Percentiles rank a stretch among this genome's conserved stretches.
phyloP scores from a whole-genome alignment of 352 stramenopile species.

The Achlya hypogyna region DNA sequence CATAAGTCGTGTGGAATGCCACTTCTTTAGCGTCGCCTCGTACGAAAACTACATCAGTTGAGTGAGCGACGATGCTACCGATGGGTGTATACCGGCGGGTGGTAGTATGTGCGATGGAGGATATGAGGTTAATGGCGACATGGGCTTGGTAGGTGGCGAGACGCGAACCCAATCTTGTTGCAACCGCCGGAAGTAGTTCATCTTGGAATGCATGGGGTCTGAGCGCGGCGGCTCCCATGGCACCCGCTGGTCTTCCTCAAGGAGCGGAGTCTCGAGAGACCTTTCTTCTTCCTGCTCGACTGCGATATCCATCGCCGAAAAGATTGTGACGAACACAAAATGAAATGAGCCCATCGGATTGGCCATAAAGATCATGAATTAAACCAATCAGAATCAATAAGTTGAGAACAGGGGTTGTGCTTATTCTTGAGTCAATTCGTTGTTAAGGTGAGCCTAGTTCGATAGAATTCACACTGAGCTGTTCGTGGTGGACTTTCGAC shows the following conservation, averaged over 20 bases:
- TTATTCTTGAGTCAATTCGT: too few relatives aligned
- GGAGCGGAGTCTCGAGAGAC: slow-evolving; percentile 1
- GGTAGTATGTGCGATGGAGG: slow-evolving; percentile 12
- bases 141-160: slow-evolving; percentile 6
- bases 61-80: background rate
- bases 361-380: too few relatives aligned
- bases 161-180: slow-evolving; percentile 11
- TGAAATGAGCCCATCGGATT: background rate
- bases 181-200: slow-evolving; percentile 20
- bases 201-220: slow-evolving; percentile 8
- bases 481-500: too few relatives aligned
- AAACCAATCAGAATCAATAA: too few relatives aligned
- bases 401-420: too few relatives aligned
- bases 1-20: background rate
- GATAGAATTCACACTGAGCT: too few relatives aligned
- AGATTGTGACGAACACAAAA: background rate
- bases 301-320: background rate
- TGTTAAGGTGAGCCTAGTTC: too few relatives aligned
- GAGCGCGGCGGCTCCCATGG: slow-evolving; percentile 1
- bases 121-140: background rate
- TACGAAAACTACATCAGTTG: background rate
- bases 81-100: slow-evolving; percentile 3
- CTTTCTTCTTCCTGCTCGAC: background rate
- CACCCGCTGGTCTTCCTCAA: slow-evolving; percentile 6
- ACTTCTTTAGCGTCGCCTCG: background rate